A percentile compares a stretch with the other conserved stretches of the same genome.
These are phyloP conservation scores for Ulmus americana DNA, from an alignment of 331 rosid species.

Conservation along the genomic window DNA sequence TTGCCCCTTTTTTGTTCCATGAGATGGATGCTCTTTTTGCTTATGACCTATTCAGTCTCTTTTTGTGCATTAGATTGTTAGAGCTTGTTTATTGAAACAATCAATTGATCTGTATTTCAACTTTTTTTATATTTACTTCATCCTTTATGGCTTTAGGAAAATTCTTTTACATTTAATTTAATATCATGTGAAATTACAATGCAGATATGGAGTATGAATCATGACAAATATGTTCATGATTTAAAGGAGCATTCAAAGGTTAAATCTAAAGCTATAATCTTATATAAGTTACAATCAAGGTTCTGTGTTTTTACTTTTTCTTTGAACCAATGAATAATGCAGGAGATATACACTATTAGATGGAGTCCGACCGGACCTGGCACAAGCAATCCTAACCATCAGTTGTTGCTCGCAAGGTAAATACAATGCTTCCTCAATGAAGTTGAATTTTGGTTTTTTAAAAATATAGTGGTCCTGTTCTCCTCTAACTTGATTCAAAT, in stretches of 20 bases:
- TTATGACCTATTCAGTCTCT: neutral
- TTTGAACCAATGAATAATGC: conserved; percentile 16
- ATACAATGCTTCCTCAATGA: conserved; percentile 10
- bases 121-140: neutral
- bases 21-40: neutral
- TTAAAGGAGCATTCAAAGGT: conserved; percentile 84
- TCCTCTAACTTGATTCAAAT: no score
- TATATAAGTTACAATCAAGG: neutral
- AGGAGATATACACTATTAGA: conserved; percentile 91
- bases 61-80: neutral
- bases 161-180: neutral
- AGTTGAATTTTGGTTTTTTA: conserved; percentile 1
- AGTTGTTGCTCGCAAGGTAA: conserved; percentile 85
- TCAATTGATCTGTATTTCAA: conserved; percentile 7
- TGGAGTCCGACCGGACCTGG: conserved; percentile 97
- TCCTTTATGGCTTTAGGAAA: conserved; percentile 3
- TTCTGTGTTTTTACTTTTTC: neutral
- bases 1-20: neutral
- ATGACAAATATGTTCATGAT: conserved; percentile 69
- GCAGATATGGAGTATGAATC: conserved; percentile 90
- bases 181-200: conserved; percentile 12
- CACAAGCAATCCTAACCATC: conserved; percentile 65
- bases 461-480: neutral
- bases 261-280: conserved; percentile 3
- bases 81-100: neutral